Base-by-base conservation (phyloP, 768 basidiomycete genomes). In the Phanerodontia chrysosporium region DNA sequence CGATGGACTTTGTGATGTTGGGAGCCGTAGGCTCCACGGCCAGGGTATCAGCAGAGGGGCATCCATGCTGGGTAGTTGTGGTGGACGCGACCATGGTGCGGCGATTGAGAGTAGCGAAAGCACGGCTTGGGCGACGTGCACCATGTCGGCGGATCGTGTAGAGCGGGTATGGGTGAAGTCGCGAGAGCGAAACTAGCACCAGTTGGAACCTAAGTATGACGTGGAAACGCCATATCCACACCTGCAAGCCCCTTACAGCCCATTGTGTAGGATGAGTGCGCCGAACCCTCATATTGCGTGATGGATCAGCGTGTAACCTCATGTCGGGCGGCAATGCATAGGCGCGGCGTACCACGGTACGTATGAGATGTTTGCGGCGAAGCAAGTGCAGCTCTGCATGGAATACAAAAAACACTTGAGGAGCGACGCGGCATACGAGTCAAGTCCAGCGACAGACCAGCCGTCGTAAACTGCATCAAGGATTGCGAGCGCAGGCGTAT, bases 1-100 rank as follows among this genome's bases (percentile, higher is more conserved):
- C 83, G 53, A 86, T 79, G 4, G 77, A 77, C 69, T 82, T 84
- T 1, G 65, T 57, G 45, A 64, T 59, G 45, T 55, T 56, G 10
- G 44, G 9, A 28, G 54, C 5, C 5, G 57, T 18, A 6, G 39
- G 29, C 22, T 52, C 32, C 18, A 21, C 12, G 14, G 52, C 18
- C 27, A 9, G 28, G 44, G 6, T 6, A 42, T 29, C 59, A 16
- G 25, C 24, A 22, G 52, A n/a, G n/a, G n/a, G n/a, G n/a, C n/a
- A n/a, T n/a, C n/a, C n/a, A n/a, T n/a, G n/a, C n/a, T n/a, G n/a
- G n/a, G 44, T 14, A 53, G 52, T 21, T 36, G 57, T 39, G 32
- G 36, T 42, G 3, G 21, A 8, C 36, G 58, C 52, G 14, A 51
- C 39, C 29, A 57, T 30, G 22, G 28, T 25, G n/a, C 9, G 45